phyloP scores from a whole-genome alignment of 2,329 filamentous ascomycete genomes.

The Nemania sp. region DNA sequence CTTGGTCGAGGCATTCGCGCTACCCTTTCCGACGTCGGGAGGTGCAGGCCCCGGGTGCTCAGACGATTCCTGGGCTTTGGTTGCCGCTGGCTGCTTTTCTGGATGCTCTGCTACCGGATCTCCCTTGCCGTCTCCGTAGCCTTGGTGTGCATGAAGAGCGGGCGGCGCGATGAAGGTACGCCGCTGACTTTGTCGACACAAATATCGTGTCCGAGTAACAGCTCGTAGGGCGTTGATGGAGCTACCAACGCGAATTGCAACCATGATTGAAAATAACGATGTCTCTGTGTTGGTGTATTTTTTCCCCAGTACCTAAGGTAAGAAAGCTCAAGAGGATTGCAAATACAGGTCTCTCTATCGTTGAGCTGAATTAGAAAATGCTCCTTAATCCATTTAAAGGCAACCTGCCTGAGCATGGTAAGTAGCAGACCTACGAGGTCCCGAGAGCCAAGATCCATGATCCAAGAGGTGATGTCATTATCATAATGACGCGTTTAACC shows the following conservation, averaged over 20 bases:
- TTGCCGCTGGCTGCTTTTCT: conserved; percentile 43
- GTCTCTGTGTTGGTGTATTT: background rate
- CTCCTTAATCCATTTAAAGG: no score
- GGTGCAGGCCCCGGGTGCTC: conserved; percentile 51
- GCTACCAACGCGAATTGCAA: conserved; percentile 36
- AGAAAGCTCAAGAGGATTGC: background rate
- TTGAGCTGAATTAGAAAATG: no score
- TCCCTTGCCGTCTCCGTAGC: conserved; percentile 49
- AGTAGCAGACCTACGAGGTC: no score
- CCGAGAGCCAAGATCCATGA: conserved; percentile 5
- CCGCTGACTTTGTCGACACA: conserved; percentile 27
- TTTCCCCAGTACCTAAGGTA: background rate
- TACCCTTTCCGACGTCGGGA: conserved; percentile 46
- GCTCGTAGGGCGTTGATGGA: conserved; percentile 32
- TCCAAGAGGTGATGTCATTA: conserved; percentile 25
- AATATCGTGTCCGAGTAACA: conserved; percentile 28
- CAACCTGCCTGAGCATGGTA: background rate
- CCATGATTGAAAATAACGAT: conserved; percentile 33
- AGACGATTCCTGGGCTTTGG: conserved; percentile 39
- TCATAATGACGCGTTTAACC: conserved; percentile 18
- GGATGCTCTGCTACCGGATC: conserved; percentile 45
- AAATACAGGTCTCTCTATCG: background rate
- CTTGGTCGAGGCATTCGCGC: conserved; percentile 44
- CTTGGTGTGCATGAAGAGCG: conserved; percentile 35
- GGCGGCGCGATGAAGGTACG: conserved; percentile 33